phyloP scores from a whole-genome alignment of 176 grass and related monocot species.

The Tuctoria greenei region DNA sequence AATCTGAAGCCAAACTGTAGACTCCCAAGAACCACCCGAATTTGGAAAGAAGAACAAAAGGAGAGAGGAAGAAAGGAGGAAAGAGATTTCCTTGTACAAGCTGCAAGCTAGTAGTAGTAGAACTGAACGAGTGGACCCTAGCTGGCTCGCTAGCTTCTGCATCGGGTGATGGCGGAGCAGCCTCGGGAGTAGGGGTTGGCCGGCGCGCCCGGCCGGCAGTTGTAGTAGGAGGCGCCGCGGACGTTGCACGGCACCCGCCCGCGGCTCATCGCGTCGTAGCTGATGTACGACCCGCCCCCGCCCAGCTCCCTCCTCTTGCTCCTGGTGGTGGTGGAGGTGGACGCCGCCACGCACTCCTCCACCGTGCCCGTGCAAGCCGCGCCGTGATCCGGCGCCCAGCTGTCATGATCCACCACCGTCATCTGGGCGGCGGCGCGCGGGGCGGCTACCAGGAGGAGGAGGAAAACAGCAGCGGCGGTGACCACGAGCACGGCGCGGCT shows the following conservation, averaged over 20 bases:
- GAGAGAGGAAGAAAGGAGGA: neutral
- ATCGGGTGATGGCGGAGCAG: slow-evolving; percentile 57
- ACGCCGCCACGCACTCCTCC: slow-evolving; percentile 28
- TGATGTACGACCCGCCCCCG: slow-evolving; percentile 20
- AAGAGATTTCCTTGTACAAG: neutral
- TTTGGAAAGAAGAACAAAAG: neutral
- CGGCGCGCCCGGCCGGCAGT: slow-evolving; percentile 50
- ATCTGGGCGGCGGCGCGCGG: neutral
- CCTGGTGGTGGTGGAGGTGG: no score
- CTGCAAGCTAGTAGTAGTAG: neutral
- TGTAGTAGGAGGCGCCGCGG: slow-evolving; percentile 60
- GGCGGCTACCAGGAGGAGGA: neutral
- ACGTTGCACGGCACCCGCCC: slow-evolving; percentile 47
- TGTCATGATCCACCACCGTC: neutral
- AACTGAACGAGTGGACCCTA: neutral
- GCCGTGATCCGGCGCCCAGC: neutral
- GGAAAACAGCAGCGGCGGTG: neutral
- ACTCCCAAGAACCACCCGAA: neutral
- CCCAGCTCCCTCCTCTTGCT: slow-evolving; percentile 45
- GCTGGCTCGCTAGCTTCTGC: slow-evolving; percentile 35
- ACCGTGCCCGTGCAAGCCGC: slow-evolving; percentile 8
- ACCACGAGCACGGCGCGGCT: neutral
- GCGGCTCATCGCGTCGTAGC: slow-evolving; percentile 49
- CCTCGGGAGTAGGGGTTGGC: slow-evolving; percentile 69
- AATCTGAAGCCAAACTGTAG: neutral